phyloP scores from a whole-genome alignment of 352 stramenopile species.

The Blastocystis sp. region DNA sequence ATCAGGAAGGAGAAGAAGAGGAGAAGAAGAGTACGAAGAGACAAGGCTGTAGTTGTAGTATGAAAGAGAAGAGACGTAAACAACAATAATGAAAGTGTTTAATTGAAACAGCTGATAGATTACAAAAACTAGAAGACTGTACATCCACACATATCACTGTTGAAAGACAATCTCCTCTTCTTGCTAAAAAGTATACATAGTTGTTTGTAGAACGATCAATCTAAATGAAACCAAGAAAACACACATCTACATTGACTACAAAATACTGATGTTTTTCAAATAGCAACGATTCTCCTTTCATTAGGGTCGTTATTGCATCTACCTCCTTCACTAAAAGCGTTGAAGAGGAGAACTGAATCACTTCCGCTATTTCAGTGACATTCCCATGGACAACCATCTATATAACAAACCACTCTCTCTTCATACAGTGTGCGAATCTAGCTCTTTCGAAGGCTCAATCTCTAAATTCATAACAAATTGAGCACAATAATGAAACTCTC shows the following conservation, averaged over 20 bases:
- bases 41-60: neutral
- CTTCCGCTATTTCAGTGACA: neutral
- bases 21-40: neutral
- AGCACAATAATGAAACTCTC: neutral
- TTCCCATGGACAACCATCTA: neutral
- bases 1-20: neutral
- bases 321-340: neutral
- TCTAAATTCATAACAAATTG: neutral
- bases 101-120: slow-evolving; percentile 12
- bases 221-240: neutral
- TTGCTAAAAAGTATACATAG: slow-evolving; percentile 26
- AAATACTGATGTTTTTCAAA: slow-evolving; percentile 23
- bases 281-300: neutral
- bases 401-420: neutral
- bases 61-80: neutral
- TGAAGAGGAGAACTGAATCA: neutral
- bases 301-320: neutral
- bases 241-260: neutral
- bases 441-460: neutral
- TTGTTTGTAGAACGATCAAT: neutral
- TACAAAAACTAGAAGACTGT: neutral
- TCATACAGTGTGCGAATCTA: neutral
- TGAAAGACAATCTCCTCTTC: slow-evolving; percentile 18
- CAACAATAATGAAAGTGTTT: neutral
- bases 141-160: slow-evolving; percentile 7